Evolutionary conservation across 495 filamentous ascomycete species (phyloP), one percentile per base, ranked within the genome.

Genomic region (Penicillium atrosanguineum): DNA sequence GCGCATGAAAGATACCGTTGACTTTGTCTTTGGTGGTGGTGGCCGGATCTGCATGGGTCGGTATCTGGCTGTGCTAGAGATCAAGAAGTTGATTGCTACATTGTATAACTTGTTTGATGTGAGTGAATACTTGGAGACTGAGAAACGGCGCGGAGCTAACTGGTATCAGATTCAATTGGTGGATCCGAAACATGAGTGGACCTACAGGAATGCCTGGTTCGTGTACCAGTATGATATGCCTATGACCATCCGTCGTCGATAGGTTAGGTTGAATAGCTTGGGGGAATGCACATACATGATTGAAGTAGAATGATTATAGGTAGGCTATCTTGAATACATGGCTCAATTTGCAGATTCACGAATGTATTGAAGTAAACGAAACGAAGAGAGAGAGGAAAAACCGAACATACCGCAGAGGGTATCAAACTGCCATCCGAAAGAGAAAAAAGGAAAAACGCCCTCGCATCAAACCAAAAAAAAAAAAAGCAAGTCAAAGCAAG

Each of bases 21-120:
- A 78, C 56, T 65, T 82, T 14, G 72, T 68, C 25, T 90, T 87
- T 70, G 85, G 87, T 11, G 83, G 79, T 1, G 87, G 87, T n/a
- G 72, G 72, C 6, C 68, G 87, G 34, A 79, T 81, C 4, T 90
- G 87, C 64, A 86, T 88, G 50, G 87, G 87, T 4, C 79, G 80
- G 72, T 91, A 91, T 58, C 84, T 91, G 50, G 83, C 81, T 48
- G 64, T 87, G 69, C 55, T 91, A 67, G 88, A 92, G 77, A 85
- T 91, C 47, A 88, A 89, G 56, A 91, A 92, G 74, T 61, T 92
- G 50, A 83, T 91, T 47, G 87, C 89, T 38, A 87, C 79, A 49
- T 74, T 91, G 60, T 74, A 91, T 57, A 76, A 79, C 60, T 72
- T 77, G 55, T 92, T 90, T 66, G 86, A 90, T 64, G 76, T 80